phyloP scores from a whole-genome alignment of 208 protist species.

The Angomonas ambiguus region DNA sequence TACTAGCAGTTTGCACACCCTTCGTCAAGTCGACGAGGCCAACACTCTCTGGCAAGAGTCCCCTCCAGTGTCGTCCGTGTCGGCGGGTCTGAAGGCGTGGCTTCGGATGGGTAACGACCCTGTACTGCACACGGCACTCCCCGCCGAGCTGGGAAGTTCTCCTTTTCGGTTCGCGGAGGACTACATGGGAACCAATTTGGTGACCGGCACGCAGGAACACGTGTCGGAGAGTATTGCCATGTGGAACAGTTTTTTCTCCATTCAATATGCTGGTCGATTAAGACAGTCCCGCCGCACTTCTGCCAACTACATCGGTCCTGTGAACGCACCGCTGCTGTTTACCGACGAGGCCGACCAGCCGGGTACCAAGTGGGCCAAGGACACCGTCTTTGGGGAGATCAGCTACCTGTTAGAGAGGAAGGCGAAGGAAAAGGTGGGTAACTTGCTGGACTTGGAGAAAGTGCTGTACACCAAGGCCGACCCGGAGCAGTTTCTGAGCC shows the following conservation, averaged over 20 bases:
- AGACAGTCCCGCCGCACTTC: conserved; percentile 62
- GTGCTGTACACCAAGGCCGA: conserved; percentile 35
- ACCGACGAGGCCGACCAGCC: conserved; percentile 80
- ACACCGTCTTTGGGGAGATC: conserved; percentile 70
- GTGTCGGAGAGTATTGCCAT: conserved; percentile 58
- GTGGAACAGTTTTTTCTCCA: conserved; percentile 59
- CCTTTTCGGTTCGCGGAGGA: conserved; percentile 83
- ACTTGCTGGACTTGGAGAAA: conserved; percentile 68
- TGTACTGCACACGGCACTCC: conserved; percentile 37
- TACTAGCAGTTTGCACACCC: conserved; percentile 31
- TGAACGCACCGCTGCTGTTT: conserved; percentile 34
- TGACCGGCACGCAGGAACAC: conserved; percentile 35
- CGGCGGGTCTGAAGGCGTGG: conserved; percentile 48
- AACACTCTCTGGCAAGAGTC: conserved; percentile 45
- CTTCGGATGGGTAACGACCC: conserved; percentile 88
- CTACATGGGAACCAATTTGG: conserved; percentile 83
- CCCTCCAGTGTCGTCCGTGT: conserved; percentile 32
- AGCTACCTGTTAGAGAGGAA: conserved; percentile 65
- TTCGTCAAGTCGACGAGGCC: conserved; percentile 36
- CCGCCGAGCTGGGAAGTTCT: conserved; percentile 19
- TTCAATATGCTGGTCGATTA: conserved; percentile 35
- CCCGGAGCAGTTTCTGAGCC: conserved; percentile 51
- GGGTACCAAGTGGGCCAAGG: conserved; percentile 70
- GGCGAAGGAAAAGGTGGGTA: conserved; percentile 68
- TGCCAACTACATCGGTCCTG: conserved; percentile 39